Conservation (phyloP, 2,329 filamentous ascomycete species). For the Pseudonectria buxi region DNA sequence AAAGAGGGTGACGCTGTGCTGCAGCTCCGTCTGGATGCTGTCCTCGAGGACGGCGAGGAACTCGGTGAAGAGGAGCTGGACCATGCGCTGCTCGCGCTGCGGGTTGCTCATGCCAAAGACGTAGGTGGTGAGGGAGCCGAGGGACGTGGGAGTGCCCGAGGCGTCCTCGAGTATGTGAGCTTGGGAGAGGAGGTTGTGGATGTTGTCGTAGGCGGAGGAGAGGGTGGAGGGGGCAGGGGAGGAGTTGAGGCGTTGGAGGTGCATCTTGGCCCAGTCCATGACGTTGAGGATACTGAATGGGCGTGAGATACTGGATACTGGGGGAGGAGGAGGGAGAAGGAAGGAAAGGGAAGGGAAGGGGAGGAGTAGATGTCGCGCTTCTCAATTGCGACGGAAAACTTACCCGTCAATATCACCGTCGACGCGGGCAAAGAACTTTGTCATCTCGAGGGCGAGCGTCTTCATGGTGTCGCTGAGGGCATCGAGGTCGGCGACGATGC, state of each 20-base stretch:
- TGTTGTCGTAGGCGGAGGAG: slow-evolving; percentile 70
- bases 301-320: slow-evolving; percentile 11
- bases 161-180: slow-evolving; percentile 52
- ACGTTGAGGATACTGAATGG: slow-evolving; percentile 69
- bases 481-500: slow-evolving; percentile 81
- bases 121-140: slow-evolving; percentile 63
- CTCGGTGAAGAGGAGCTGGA: slow-evolving; percentile 79
- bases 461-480: slow-evolving; percentile 81
- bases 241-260: slow-evolving; percentile 64
- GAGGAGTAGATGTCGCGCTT: neutral
- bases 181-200: slow-evolving; percentile 68
- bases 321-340: neutral
- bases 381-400: slow-evolving; percentile 16
- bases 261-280: slow-evolving; percentile 92
- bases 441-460: slow-evolving; percentile 76
- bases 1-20: slow-evolving; percentile 73
- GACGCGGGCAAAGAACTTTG: slow-evolving; percentile 86
- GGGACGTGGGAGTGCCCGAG: slow-evolving; percentile 52
- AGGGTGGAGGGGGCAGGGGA: slow-evolving; percentile 51
- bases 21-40: slow-evolving; percentile 76
- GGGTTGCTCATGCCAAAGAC: slow-evolving; percentile 75
- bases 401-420: slow-evolving; percentile 85
- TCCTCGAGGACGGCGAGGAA: slow-evolving; percentile 85
- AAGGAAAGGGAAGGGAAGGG: neutral
- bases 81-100: slow-evolving; percentile 70